Evolutionary conservation across 306 rosid genomes (phyloP), one percentile per base, ranked within the genome.

Genomic region (Quercus mongolica): DNA sequence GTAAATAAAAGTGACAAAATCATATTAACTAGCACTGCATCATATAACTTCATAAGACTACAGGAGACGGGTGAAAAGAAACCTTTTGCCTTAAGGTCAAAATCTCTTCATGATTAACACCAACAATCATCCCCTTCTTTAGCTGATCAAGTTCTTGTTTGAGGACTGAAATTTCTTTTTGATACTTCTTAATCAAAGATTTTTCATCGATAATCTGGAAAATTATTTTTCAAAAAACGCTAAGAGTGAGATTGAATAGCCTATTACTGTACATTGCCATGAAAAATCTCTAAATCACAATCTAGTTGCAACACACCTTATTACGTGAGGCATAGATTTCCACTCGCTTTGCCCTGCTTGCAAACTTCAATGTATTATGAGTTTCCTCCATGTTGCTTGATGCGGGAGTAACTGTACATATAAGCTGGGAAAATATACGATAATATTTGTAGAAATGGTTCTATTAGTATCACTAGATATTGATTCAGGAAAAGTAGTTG

Each of bases 371-470:
- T 68, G 99, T 96, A 79, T 96, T 96, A 86, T 96, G 99, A 81
- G 99, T 96, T 89, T 96, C 99, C 94, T 96, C 99, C 97, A 90
- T 87, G 75, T 92, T 96, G 80, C 99, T 96, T 78, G 98, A 91
- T 65, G 99, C 99, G 14, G 99, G 99, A 86, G 99, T 96, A 62
- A 96, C 91, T 12, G 99, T 96, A 87, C 99, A 96, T 86, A 96
- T 96, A 85, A 96, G 99, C 99, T 96, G 94, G 74, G 59, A 79
- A 79, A 74, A 76, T 77, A 72, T 33, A 74, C 83, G 4, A 70
- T 72, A 51, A 78, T 44, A 76, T 57, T 76, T 83, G 74, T 71
- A 71, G 56, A 64, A 79, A 69, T 52, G 49, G 74, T 49, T 74
- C 67, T 56, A 75, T 52, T 49, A 52, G 54, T 14, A 35, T 52